Base-by-base conservation (phyloP, 2,329 filamentous ascomycete genomes). In the Phyllosticta citribraziliensis region DNA sequence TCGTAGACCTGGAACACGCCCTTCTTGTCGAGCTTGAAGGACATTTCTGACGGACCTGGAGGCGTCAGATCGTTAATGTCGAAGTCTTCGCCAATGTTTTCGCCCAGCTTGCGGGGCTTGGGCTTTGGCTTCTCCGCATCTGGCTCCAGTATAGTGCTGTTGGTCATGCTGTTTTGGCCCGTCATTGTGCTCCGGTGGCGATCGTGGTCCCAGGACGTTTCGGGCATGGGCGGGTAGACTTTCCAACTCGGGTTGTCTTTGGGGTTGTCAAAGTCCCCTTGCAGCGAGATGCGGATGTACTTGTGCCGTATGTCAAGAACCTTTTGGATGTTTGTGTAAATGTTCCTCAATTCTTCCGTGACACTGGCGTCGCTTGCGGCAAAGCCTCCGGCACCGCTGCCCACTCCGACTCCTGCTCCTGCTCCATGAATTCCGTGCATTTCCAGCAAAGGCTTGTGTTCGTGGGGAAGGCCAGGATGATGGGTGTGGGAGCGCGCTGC, bases 1-100 rank as follows among this genome's bases (percentile, higher is more conserved):
- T 93, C 87, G 70, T 91, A 97, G 1, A 99, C 90, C 71, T 99
- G 94, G 71, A 90, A 99, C 4, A 99, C 90, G 63, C 94, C 89
- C 66, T 84, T 88, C 2, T 86, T 83, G 72, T 97, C 94, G 52
- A 97, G 79, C 62, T 82, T 83, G 73, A 88, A 99, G 0, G 82
- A 83, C 83, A 90, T 86, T 63, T 87, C 83, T 54, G 87, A 86
- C 27, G 83, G 73, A 2, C 79, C 82, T 0, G 93, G 91, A 1
- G 92, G 91, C 58, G 89, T 73, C 33, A 90, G 72, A 65, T 96
- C 89, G 1, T 87, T 82, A 71, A 96, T 83, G 63, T 90, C 82
- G 70, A 99, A 99, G 72, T 97, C 93, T 69, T 92, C 89, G 11
- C 94, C 94, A 68, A 97, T 91, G 69, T 96, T 85, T 66, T 93